These are phyloP conservation scores for Clonostachys rosea DNA, from an alignment of 2,329 filamentous ascomycete genomes.

Conservation along the genomic window DNA sequence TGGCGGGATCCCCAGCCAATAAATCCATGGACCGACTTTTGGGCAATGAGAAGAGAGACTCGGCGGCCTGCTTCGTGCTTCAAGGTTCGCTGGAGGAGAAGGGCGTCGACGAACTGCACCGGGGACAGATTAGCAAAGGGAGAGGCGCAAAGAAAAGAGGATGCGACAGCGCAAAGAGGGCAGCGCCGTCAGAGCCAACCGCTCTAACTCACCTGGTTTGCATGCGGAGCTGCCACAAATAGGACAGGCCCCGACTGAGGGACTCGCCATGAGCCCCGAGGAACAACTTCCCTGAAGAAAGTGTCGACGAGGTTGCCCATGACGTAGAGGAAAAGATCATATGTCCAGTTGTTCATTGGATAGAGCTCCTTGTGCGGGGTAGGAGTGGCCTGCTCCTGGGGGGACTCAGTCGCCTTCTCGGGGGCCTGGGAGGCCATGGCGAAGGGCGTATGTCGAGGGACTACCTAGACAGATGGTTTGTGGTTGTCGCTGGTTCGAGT, in stretches of 20 bases:
- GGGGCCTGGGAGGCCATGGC: no score
- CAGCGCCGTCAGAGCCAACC: neutral
- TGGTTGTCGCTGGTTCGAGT: no score
- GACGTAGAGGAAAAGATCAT: slow-evolving; percentile 72
- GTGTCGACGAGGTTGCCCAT: slow-evolving; percentile 85
- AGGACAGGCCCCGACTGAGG: slow-evolving; percentile 85
- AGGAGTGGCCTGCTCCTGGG: neutral
- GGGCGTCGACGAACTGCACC: slow-evolving; percentile 85
- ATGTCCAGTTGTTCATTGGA: slow-evolving; percentile 69
- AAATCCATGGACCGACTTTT: slow-evolving; percentile 92
- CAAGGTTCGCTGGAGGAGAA: slow-evolving; percentile 88
- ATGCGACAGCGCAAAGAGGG: neutral
- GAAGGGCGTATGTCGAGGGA: no score
- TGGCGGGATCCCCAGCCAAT: slow-evolving; percentile 82
- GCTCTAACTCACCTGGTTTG: slow-evolving; percentile 68
- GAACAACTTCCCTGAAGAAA: slow-evolving; percentile 97
- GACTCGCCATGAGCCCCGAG: slow-evolving; percentile 91
- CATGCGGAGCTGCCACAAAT: slow-evolving; percentile 94
- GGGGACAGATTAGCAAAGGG: neutral
- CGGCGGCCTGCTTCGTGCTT: slow-evolving; percentile 83
- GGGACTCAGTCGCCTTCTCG: no score
- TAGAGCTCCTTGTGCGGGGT: slow-evolving; percentile 47
- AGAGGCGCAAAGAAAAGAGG: neutral
- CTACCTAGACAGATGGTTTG: no score
- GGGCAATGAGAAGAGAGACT: slow-evolving; percentile 88